Conservation (phyloP, 2,329 filamentous ascomycete species). For the Mariannaea sp. region DNA sequence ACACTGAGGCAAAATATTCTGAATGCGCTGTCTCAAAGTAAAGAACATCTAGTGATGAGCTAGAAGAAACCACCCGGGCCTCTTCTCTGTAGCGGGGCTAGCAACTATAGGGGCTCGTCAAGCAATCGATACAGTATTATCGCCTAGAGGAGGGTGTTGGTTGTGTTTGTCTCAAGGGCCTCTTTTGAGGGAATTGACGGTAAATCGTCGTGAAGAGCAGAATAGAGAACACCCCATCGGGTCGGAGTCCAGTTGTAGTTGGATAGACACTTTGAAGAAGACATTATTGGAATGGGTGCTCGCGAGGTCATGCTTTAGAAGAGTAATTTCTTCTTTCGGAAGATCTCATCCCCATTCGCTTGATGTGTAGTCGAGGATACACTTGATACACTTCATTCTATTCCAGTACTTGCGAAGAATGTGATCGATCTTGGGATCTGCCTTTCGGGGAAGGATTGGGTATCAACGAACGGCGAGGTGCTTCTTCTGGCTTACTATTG, state of each 20-base stretch:
- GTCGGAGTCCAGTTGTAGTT: constrained; percentile 49
- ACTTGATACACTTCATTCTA: too few species aligned
- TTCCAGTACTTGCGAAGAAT: too few species aligned
- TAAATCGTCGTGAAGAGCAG: constrained; percentile 62
- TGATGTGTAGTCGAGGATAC: too few species aligned
- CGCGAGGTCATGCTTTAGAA: constrained; percentile 26
- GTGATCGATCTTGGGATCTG: too few species aligned
- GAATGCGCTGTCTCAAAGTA: constrained; percentile 56
- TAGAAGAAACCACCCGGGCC: constrained; percentile 58
- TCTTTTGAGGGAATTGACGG: constrained; percentile 59
- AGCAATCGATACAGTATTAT: constrained; percentile 56
- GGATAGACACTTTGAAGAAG: constrained; percentile 36
- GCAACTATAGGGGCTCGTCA: constrained; percentile 43
- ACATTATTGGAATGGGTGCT: constrained; percentile 27
- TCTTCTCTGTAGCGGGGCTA: constrained; percentile 47
- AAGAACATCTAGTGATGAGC: constrained; percentile 56
- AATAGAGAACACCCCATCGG: constrained; percentile 60
- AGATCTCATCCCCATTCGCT: too few species aligned
- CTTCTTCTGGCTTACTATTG: too few species aligned
- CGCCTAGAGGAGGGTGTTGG: constrained; percentile 54
- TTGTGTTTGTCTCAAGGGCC: constrained; percentile 43
- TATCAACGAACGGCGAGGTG: too few species aligned
- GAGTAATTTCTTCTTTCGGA: too few species aligned
- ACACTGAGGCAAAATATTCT: constrained; percentile 48
- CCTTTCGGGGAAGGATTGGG: too few species aligned